Evolutionary conservation across 2,329 filamentous ascomycete genomes (phyloP).

Genomic region (Diaporthe velutina): DNA sequence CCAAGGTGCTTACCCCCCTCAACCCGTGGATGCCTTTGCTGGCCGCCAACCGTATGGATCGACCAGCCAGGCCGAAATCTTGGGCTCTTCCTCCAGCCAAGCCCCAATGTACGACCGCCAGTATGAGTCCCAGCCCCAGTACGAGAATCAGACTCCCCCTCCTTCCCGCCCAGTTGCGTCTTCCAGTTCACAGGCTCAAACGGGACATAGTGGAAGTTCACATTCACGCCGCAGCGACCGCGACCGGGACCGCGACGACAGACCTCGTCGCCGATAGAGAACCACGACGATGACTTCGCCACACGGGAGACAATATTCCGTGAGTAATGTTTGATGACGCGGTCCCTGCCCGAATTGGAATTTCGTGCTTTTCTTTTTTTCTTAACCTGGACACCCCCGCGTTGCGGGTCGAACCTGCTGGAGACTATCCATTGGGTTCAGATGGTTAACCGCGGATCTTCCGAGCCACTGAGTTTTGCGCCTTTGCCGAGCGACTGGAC

Average conservation of each 20-base stretch:
- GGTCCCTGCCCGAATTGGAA: conserved; percentile 35
- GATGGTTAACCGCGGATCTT: neutral
- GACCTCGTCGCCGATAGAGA: conserved; percentile 42
- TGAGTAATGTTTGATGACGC: conserved; percentile 37
- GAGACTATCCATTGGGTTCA: conserved; percentile 22
- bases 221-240: conserved; percentile 38
- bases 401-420: conserved; percentile 21
- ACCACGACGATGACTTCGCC: conserved; percentile 40
- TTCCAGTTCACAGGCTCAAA: conserved; percentile 41
- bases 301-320: conserved; percentile 30
- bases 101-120: conserved; percentile 39
- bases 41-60: conserved; percentile 68
- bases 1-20: conserved; percentile 53
- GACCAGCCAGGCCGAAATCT: conserved; percentile 42
- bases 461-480: conserved; percentile 33
- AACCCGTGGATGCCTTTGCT: conserved; percentile 66
- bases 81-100: conserved; percentile 36
- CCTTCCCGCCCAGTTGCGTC: conserved; percentile 36
- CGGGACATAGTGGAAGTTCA: conserved; percentile 40
- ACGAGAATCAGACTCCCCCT: conserved; percentile 37
- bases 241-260: conserved; percentile 35
- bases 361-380: conserved; percentile 19
- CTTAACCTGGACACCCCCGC: conserved; percentile 34
- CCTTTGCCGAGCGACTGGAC: conserved; percentile 30
- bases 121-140: conserved; percentile 39